Percentiles rank a stretch among this genome's conserved stretches.
Evolutionary conservation across 305 asterid genomes (phyloP).

Genomic region (Plantago lanceolata): DNA sequence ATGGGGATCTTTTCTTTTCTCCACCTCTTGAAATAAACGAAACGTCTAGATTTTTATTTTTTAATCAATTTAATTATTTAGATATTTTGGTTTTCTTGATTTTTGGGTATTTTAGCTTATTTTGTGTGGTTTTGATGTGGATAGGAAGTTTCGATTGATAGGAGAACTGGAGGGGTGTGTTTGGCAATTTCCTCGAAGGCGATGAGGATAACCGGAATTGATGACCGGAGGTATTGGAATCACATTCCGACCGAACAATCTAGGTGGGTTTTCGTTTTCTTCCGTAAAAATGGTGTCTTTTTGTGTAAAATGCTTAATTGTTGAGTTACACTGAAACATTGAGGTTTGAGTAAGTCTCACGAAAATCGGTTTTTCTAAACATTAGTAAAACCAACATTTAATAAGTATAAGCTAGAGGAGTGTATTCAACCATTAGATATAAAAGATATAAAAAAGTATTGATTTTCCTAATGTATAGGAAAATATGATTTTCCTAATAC

Average conservation of each 20-base stretch:
- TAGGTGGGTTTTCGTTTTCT: slow-evolving; percentile 37
- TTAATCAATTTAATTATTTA: not conserved
- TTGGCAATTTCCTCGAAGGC: slow-evolving; percentile 70
- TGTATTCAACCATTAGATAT: no score
- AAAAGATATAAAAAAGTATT: no score
- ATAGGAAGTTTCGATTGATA: slow-evolving; percentile 80
- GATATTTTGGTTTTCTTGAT: not conserved
- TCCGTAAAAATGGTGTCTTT: not conserved
- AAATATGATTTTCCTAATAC: no score
- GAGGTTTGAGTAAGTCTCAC: no score
- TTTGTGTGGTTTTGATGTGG: slow-evolving; percentile 1
- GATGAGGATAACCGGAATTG: slow-evolving; percentile 73
- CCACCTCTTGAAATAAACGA: no score
- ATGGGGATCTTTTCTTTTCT: slow-evolving; percentile 1
- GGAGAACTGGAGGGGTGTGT: slow-evolving; percentile 62
- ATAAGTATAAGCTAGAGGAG: no score
- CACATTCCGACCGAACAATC: slow-evolving; percentile 62
- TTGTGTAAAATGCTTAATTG: not conserved
- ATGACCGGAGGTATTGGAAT: slow-evolving; percentile 90
- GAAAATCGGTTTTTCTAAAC: no score
- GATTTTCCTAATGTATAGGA: no score
- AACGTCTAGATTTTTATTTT: not conserved
- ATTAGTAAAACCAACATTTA: no score
- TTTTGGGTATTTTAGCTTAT: not conserved
- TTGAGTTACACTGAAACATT: not conserved